Evolutionary conservation across 257 asterid genomes (phyloP).

Genomic region (Nicotiana noctiflora): DNA sequence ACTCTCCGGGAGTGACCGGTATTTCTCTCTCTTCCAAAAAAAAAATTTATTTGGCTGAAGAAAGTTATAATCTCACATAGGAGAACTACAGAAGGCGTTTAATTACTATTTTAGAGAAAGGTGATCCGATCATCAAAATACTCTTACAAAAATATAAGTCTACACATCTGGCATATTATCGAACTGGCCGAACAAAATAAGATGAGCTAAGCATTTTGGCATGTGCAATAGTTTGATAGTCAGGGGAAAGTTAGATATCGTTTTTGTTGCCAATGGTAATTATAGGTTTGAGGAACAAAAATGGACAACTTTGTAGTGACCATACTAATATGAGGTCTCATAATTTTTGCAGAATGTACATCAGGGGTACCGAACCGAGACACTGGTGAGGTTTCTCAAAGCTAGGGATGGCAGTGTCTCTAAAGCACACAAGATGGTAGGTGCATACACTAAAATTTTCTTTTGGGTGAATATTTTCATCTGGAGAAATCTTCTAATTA

Average conservation of each 20-base stretch:
- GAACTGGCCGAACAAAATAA: not conserved
- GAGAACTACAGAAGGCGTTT: not conserved
- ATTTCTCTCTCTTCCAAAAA: not conserved
- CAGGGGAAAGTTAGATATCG: not conserved
- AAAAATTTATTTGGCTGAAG: not conserved
- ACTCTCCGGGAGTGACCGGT: not conserved
- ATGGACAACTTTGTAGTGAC: not conserved
- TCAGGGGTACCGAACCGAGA: slow-evolving; percentile 53
- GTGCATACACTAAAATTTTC: slow-evolving; percentile 1
- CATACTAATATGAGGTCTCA: not conserved
- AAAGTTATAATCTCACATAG: not conserved
- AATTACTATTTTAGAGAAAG: not conserved
- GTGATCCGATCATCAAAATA: not conserved
- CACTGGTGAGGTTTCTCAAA: slow-evolving; percentile 71
- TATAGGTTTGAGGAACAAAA: not conserved
- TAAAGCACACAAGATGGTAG: slow-evolving; percentile 69
- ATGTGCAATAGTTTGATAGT: not conserved
- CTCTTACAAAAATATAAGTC: too few relatives aligned
- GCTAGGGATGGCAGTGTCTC: slow-evolving; percentile 74
- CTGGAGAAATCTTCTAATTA: slow-evolving; percentile 9
- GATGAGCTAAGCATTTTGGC: not conserved
- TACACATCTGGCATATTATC: not conserved
- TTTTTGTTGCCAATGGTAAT: not conserved
- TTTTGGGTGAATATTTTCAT: not conserved
- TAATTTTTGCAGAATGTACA: slow-evolving; percentile 53